Conservation (phyloP, 2,329 filamentous ascomycete species). For the Penicillium sp. region DNA sequence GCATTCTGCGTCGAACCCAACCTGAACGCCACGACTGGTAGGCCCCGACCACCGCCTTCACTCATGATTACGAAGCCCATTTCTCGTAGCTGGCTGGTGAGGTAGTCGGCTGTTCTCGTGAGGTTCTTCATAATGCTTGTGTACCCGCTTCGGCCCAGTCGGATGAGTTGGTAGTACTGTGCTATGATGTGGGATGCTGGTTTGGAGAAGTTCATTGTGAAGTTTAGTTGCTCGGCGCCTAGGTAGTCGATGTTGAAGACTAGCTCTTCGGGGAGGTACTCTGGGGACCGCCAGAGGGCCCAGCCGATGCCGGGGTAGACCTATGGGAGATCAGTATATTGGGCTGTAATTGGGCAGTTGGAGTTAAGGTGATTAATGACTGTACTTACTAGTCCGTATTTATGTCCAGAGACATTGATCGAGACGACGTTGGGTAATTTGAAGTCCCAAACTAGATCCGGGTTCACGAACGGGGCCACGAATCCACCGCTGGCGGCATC, state of each 20-base stretch:
- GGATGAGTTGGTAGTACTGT: constrained; percentile 96
- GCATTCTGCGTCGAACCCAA: constrained; percentile 57
- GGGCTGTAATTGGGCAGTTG: not conserved
- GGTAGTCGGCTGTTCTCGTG: constrained; percentile 80
- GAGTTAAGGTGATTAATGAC: too few species aligned
- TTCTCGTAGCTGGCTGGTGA: constrained; percentile 66
- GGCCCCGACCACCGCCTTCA: constrained; percentile 67
- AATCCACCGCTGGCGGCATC: constrained; percentile 45
- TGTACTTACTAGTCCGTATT: constrained; percentile 47
- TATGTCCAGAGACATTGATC: constrained; percentile 58
- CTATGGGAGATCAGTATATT: not conserved
- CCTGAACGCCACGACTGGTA: constrained; percentile 86
- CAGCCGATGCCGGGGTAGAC: constrained; percentile 92
- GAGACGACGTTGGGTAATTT: constrained; percentile 36
- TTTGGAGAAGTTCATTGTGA: constrained; percentile 96
- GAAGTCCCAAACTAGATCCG: constrained; percentile 29
- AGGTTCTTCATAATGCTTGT: constrained; percentile 65
- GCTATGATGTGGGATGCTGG: constrained; percentile 91
- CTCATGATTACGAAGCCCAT: constrained; percentile 87
- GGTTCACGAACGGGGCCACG: constrained; percentile 42
- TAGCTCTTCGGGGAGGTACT: constrained; percentile 82
- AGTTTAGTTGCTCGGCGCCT: constrained; percentile 89
- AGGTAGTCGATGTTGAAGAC: constrained; percentile 99
- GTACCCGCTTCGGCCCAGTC: constrained; percentile 58
- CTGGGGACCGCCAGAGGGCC: constrained; percentile 82